A percentile compares a stretch with the other conserved stretches of the same genome.
phyloP scores from a whole-genome alignment of 495 filamentous ascomycete species.

The Penicillium waksmanii region DNA sequence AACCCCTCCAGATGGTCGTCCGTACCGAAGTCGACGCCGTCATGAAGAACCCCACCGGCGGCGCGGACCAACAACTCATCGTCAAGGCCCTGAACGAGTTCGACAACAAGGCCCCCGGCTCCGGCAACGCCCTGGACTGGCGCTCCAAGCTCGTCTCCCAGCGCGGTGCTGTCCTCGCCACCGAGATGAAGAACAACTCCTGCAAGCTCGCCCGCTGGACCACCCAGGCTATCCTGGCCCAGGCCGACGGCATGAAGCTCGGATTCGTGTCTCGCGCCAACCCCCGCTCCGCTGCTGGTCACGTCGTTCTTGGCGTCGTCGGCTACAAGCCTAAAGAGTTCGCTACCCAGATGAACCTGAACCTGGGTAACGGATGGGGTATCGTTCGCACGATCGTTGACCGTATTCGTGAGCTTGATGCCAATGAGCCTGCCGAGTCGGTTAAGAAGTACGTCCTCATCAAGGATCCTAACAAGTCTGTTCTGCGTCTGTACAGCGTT shows the following conservation, averaged over 20 bases:
- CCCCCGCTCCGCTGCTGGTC: slow-evolving; percentile 84
- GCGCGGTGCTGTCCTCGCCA: slow-evolving; percentile 94
- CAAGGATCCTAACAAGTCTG: slow-evolving; percentile 93
- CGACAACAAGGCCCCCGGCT: slow-evolving; percentile 94
- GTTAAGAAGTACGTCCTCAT: slow-evolving; percentile 68
- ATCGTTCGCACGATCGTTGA: slow-evolving; percentile 97
- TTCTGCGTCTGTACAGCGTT: slow-evolving; percentile 90
- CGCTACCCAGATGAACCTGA: slow-evolving; percentile 96
- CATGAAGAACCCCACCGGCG: slow-evolving; percentile 86
- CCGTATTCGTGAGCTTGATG: slow-evolving; percentile 64
- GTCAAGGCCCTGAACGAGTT: slow-evolving; percentile 99
- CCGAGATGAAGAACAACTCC: slow-evolving; percentile 99
- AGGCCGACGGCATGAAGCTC: slow-evolving; percentile 96
- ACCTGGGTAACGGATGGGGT: slow-evolving; percentile 96
- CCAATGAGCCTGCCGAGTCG: slow-evolving; percentile 72
- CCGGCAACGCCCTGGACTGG: slow-evolving; percentile 94
- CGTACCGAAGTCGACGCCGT: slow-evolving; percentile 96
- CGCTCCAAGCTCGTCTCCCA: slow-evolving; percentile 88
- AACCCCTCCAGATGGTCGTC: slow-evolving; percentile 88
- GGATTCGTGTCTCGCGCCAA: slow-evolving; percentile 96
- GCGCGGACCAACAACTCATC: slow-evolving; percentile 85
- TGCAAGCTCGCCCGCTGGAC: slow-evolving; percentile 98
- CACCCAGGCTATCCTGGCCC: slow-evolving; percentile 90
- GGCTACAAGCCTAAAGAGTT: slow-evolving; percentile 98
- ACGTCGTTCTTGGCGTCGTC: slow-evolving; percentile 93